phyloP scores from a whole-genome alignment of 352 stramenopile genomes.

The Pythium aquatile region DNA sequence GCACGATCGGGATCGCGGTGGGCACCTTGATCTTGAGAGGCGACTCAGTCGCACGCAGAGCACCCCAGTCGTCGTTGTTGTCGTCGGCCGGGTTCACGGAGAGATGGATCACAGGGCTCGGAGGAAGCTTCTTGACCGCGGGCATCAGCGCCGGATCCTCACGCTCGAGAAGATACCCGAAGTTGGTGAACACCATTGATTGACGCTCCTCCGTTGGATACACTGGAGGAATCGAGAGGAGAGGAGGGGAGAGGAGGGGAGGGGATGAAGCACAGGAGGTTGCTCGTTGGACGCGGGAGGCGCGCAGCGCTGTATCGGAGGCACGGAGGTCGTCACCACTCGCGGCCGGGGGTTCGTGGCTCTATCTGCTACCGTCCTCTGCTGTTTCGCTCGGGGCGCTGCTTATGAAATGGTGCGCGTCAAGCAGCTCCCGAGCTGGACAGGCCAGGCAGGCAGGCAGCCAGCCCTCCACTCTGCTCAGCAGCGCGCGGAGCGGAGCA shows the following conservation, averaged over 20 bases:
- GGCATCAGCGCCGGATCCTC: constrained; percentile 21
- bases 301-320: constrained; percentile 17
- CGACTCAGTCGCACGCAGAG: constrained; percentile 5
- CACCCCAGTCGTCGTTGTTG: neutral
- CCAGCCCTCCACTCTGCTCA: constrained; percentile 4
- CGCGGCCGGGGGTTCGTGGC: neutral
- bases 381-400: constrained; percentile 23
- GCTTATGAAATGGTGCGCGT: constrained; percentile 24
- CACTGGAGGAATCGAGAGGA: neutral
- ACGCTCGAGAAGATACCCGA: constrained; percentile 22
- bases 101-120: constrained; percentile 19
- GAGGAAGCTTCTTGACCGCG: constrained; percentile 12
- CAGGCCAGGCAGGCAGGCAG: constrained; percentile 12
- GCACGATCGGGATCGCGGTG: constrained; percentile 2
- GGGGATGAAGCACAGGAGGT: neutral
- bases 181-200: constrained; percentile 27
- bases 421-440: constrained; percentile 14
- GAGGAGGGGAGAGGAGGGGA: constrained; percentile 5
- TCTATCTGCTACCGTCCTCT: constrained; percentile 22
- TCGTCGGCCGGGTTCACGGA: constrained; percentile 20
- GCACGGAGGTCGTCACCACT: constrained; percentile 21
- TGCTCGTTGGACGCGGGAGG: constrained; percentile 17
- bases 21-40: constrained; percentile 10
- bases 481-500: too few relatives aligned
- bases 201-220: neutral